phyloP scores from a whole-genome alignment of 192 early-diverging fungal species.

The Coemansia sp. region DNA sequence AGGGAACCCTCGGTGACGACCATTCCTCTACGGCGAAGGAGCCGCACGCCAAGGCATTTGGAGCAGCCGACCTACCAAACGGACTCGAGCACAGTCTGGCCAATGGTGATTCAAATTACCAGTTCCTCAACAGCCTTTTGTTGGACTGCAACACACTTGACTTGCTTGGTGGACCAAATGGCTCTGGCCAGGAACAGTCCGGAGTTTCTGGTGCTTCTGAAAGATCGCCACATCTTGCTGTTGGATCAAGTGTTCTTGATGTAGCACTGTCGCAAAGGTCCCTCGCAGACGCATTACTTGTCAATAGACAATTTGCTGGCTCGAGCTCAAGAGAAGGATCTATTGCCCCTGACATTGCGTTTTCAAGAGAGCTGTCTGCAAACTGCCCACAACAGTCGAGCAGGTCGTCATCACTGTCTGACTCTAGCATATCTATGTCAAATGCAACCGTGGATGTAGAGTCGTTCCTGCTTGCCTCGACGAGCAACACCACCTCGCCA shows the following conservation, averaged over 20 bases:
- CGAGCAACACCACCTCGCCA: slow-evolving; percentile 4
- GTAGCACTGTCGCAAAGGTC: neutral
- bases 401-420: slow-evolving; percentile 1
- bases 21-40: neutral
- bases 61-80: neutral
- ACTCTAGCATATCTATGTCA: neutral
- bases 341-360: neutral
- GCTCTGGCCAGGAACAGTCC: neutral
- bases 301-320: neutral
- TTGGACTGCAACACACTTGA: slow-evolving; percentile 26
- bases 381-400: neutral
- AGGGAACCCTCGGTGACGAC: neutral
- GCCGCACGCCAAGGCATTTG: neutral
- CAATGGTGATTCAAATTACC: slow-evolving; percentile 14
- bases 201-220: neutral
- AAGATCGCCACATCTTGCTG: neutral
- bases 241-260: neutral
- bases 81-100: slow-evolving; percentile 1
- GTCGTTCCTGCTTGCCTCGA: slow-evolving; percentile 17
- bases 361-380: neutral
- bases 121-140: slow-evolving; percentile 40
- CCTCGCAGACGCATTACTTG: neutral
- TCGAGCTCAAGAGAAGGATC: neutral
- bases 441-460: neutral
- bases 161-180: slow-evolving; percentile 9